Base-by-base conservation (phyloP, 2,329 filamentous ascomycete species). In the Xylariaceae sp. region DNA sequence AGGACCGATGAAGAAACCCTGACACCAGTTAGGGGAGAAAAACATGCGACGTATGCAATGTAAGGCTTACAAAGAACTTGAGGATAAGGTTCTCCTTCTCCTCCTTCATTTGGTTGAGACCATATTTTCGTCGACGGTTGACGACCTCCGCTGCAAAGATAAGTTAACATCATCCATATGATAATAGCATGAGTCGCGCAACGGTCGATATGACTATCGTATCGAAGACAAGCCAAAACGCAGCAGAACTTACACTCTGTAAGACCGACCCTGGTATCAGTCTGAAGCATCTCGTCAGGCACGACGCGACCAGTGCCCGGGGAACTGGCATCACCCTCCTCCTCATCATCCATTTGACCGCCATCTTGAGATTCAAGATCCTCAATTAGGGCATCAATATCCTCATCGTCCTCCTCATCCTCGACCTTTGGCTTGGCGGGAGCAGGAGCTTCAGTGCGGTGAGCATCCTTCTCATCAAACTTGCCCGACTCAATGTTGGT, bases 71-170 rank as follows among this genome's bases (percentile, higher is more conserved):
- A 69, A 86, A 75, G 75, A 96, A 96, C 80, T 96, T 95, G 69
- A 95, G 81, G 59, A 93, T 75, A 56, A 92, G 70, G 70, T 93
- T 96, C 76, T 92, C 89, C 77, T 91, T 92, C 79, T 93, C 89
- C 77, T 96, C 90, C 77, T 90, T 92, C 89, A 96, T 91, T 74
- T 91, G 87, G 74, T 96, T 96, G 71, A 90, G 80, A 73, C 91
- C 91, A 73, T 87, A 90, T 74, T 85, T 87, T 73, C 83, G 87
- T 44, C 84, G 80, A 50, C 75, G 75, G 56, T 67, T 68, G 40
- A 48, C 54, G 23, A 71, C 68, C 67, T 71, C 67, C 29, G 67
- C 68, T 71, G 26, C 19, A 20, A 2, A 40, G 37, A 19, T 12
- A 37, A 7, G 14, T 37, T 12, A 37, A 37, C 7, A 37, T 12